A percentile compares a stretch with the other conserved stretches of the same genome.
Evolutionary conservation across 2,329 filamentous ascomycete species (phyloP).

Genomic region (Aquanectria penicillioides): DNA sequence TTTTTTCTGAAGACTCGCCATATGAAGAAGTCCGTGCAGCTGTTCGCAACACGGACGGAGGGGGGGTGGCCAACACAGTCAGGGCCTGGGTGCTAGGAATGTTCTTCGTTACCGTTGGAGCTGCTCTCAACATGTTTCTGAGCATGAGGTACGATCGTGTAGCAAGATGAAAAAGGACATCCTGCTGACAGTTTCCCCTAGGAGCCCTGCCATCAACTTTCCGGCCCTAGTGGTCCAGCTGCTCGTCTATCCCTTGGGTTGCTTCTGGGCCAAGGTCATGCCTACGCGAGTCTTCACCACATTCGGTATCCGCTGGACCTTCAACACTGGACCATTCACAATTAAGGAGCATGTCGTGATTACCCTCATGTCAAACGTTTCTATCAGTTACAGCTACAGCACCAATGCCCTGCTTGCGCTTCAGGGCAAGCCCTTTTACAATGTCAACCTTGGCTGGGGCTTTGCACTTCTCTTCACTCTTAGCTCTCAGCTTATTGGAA

Average conservation of each 20-base stretch:
- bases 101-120: constrained; percentile 56
- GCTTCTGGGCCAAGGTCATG: constrained; percentile 53
- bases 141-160: constrained; percentile 48
- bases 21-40: constrained; percentile 35
- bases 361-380: constrained; percentile 65
- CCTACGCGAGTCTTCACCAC: constrained; percentile 53
- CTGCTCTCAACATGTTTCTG: constrained; percentile 59
- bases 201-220: constrained; percentile 50
- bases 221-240: constrained; percentile 52
- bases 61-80: constrained; percentile 48
- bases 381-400: constrained; percentile 56
- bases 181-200: background rate
- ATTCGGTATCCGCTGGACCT: constrained; percentile 54
- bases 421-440: constrained; percentile 55
- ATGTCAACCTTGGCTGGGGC: constrained; percentile 61
- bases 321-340: constrained; percentile 61
- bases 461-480: constrained; percentile 67
- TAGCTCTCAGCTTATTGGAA: constrained; percentile 69
- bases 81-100: constrained; percentile 57
- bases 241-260: constrained; percentile 56
- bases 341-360: constrained; percentile 65
- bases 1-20: constrained; percentile 19
- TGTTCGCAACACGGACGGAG: constrained; percentile 57
- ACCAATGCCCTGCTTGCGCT: constrained; percentile 55
- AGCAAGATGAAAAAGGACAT: background rate